Conservation (phyloP, 768 basidiomycete genomes). For the Boletus fagicola region DNA sequence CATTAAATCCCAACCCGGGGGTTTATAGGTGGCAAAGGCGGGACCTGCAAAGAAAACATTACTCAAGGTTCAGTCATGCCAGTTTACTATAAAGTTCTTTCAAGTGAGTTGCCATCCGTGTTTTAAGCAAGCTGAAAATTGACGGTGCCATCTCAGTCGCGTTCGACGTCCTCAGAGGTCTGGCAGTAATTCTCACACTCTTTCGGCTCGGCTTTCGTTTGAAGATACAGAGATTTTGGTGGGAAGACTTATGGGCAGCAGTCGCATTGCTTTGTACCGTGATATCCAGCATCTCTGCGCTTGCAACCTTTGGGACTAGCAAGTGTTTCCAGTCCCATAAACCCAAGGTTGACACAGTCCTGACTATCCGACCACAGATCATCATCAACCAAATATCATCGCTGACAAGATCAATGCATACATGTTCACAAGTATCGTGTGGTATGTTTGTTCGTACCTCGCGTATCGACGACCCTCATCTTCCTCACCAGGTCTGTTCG, state of each 20-base stretch:
- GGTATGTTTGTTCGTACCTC: constrained; percentile 4
- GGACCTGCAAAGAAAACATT: background rate
- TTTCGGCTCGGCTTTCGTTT: constrained; percentile 17
- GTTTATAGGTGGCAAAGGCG: background rate
- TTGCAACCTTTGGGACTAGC: background rate
- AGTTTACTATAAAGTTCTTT: background rate
- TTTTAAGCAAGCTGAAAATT: background rate
- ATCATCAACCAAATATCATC: background rate
- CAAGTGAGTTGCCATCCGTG: constrained; percentile 1
- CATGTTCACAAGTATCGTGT: constrained; percentile 11
- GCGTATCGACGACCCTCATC: background rate
- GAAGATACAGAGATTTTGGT: constrained; percentile 21
- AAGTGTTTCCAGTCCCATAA: background rate
- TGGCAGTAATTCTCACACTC: constrained; percentile 10
- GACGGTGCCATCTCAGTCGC: background rate
- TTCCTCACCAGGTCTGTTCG: constrained; percentile 17
- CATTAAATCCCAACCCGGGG: background rate
- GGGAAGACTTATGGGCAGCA: constrained; percentile 25
- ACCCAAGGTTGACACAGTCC: too few species aligned
- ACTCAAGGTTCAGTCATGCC: background rate
- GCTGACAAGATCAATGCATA: constrained; percentile 1
- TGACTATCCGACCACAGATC: constrained; percentile 1
- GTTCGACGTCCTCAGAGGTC: constrained; percentile 2
- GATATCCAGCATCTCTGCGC: background rate
- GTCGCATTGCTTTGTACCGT: constrained; percentile 4